These are phyloP conservation scores for Leccinum broughii DNA, from an alignment of 768 basidiomycete genomes.

Conservation along the genomic window DNA sequence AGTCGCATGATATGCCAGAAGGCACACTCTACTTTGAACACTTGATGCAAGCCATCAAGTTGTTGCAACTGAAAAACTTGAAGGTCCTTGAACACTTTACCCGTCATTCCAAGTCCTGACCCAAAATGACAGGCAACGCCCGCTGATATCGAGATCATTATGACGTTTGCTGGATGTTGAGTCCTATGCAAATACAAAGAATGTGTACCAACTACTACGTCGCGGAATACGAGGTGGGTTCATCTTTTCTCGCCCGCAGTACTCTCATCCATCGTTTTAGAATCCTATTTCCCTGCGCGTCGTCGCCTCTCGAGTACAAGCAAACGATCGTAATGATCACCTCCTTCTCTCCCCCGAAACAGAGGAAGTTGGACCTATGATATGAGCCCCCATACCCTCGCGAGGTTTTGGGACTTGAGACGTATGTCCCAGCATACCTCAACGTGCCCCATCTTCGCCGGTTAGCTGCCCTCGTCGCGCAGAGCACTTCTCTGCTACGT, in stretches of 20 bases:
- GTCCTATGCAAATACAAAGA: conserved; percentile 98
- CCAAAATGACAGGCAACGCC: conserved; percentile 67
- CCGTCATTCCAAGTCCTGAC: neutral
- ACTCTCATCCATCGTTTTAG: conserved; percentile 38
- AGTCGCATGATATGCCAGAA: conserved; percentile 99
- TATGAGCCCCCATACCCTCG: conserved; percentile 93
- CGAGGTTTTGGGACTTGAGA: conserved; percentile 94
- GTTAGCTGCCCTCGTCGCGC: conserved; percentile 83
- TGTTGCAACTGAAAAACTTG: conserved; percentile 90
- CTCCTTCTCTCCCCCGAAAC: conserved; percentile 93
- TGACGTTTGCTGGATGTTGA: conserved; percentile 99
- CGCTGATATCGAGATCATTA: conserved; percentile 99
- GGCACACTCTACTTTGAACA: conserved; percentile 97
- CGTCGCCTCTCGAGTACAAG: conserved; percentile 92
- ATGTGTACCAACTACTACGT: conserved; percentile 99
- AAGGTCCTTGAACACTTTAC: conserved; percentile 41
- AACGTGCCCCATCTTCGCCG: conserved; percentile 88
- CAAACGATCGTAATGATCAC: conserved; percentile 96
- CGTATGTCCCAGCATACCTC: conserved; percentile 91
- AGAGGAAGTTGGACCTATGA: conserved; percentile 84
- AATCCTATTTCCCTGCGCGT: conserved; percentile 95
- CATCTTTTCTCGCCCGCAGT: conserved; percentile 13
- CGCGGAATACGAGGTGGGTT: conserved; percentile 91
- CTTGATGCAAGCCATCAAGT: conserved; percentile 98
- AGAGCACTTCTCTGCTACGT: conserved; percentile 18